phyloP scores from a whole-genome alignment of 768 basidiomycete genomes.

The Lactarius evosmus region DNA sequence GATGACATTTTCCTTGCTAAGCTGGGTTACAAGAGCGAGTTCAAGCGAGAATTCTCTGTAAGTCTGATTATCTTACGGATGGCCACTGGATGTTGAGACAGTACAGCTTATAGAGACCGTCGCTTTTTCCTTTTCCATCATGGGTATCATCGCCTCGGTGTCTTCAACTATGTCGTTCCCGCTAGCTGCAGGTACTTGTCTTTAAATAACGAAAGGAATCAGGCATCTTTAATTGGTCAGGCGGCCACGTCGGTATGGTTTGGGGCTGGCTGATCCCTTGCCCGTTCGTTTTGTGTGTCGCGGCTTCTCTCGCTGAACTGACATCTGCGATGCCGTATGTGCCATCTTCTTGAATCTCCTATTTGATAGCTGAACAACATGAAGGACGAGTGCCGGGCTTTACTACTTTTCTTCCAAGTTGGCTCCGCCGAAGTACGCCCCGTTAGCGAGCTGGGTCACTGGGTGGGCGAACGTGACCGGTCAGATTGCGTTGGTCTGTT shows the following conservation, averaged over 20 bases:
- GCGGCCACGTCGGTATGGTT: slow-evolving; percentile 74
- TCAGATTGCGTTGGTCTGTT: slow-evolving; percentile 65
- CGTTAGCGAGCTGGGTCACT: slow-evolving; percentile 65
- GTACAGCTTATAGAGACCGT: slow-evolving; percentile 55
- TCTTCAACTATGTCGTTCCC: slow-evolving; percentile 64
- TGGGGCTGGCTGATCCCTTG: slow-evolving; percentile 75
- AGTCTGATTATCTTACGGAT: slow-evolving; percentile 26
- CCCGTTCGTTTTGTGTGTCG: slow-evolving; percentile 63
- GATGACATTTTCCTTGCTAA: slow-evolving; percentile 60
- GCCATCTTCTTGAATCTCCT: too few relatives aligned
- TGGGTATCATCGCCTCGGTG: slow-evolving; percentile 70
- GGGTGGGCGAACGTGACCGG: slow-evolving; percentile 76
- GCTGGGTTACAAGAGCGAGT: slow-evolving; percentile 70
- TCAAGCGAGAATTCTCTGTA: slow-evolving; percentile 72
- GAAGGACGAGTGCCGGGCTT: slow-evolving; percentile 71
- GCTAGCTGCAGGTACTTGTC: slow-evolving; percentile 51
- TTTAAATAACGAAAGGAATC: background rate
- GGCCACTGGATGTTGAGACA: background rate
- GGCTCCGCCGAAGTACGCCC: slow-evolving; percentile 57
- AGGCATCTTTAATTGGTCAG: slow-evolving; percentile 34
- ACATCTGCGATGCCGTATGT: slow-evolving; percentile 70
- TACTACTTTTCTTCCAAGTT: slow-evolving; percentile 79
- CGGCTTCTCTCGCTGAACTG: slow-evolving; percentile 70
- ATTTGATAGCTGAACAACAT: background rate
- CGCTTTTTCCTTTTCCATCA: slow-evolving; percentile 65